phyloP scores from a whole-genome alignment of 2,329 filamentous ascomycete species.

The Ceratocystiopsis sp. region DNA sequence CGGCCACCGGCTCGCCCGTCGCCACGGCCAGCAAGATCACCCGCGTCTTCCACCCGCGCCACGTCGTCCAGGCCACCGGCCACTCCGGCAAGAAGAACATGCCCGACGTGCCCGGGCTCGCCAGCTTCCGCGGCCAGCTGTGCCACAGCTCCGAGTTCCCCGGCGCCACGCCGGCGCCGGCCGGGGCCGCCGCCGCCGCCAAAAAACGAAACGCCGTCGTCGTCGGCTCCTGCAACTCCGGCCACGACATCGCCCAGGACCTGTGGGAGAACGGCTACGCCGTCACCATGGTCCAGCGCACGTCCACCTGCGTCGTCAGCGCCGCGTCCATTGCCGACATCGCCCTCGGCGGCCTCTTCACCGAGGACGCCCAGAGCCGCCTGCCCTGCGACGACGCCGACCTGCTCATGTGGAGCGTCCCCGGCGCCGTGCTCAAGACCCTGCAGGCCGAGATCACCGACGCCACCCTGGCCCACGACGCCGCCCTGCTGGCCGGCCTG shows the following conservation, averaged over 20 bases:
- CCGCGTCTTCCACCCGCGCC: slow-evolving; percentile 40
- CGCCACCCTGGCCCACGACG: slow-evolving; percentile 19
- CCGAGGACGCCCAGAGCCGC: slow-evolving; percentile 19
- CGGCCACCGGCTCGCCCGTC: too few species aligned
- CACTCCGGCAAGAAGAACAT: slow-evolving; percentile 49
- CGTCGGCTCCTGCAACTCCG: slow-evolving; percentile 41
- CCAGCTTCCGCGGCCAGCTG: slow-evolving; percentile 31
- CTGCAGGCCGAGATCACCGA: slow-evolving; percentile 26
- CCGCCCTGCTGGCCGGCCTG: slow-evolving; percentile 28
- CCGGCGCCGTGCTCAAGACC: slow-evolving; percentile 32
- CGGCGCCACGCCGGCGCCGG: slow-evolving; percentile 19
- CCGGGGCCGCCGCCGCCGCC: slow-evolving; percentile 12
- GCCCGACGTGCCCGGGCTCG: slow-evolving; percentile 37
- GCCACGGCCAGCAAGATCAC: slow-evolving; percentile 27
- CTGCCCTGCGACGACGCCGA: slow-evolving; percentile 39
- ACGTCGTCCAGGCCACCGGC: slow-evolving; percentile 51
- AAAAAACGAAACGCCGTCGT: slow-evolving; percentile 37
- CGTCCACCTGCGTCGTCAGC: slow-evolving; percentile 36
- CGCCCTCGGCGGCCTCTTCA: slow-evolving; percentile 24
- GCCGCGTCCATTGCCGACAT: slow-evolving; percentile 26
- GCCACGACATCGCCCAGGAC: slow-evolving; percentile 41
- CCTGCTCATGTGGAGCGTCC: slow-evolving; percentile 29
- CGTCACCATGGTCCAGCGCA: slow-evolving; percentile 44
- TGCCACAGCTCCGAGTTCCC: slow-evolving; percentile 37
- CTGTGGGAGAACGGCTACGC: slow-evolving; percentile 39